Evolutionary conservation across 768 basidiomycete genomes (phyloP).

Genomic region (Tubosaeta sp.): DNA sequence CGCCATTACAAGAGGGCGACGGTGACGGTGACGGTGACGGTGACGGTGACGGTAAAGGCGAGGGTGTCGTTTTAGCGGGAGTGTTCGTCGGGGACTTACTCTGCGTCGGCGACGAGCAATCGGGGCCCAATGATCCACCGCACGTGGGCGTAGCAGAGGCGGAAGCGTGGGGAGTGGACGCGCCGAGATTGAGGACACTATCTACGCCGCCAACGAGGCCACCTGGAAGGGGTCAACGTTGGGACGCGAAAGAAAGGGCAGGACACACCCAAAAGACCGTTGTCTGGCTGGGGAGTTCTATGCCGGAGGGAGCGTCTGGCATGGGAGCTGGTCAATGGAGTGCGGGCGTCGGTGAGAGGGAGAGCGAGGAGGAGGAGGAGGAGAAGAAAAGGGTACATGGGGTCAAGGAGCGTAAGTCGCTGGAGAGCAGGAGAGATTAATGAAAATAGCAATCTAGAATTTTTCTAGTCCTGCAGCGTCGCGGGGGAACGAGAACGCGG

Average conservation of each 20-base stretch:
- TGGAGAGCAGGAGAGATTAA: neutral
- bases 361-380: constrained; percentile 27
- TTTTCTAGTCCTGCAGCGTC: neutral
- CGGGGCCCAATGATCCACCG: constrained; percentile 18
- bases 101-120: constrained; percentile 9
- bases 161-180: constrained; percentile 6
- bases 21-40: neutral
- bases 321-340: constrained; percentile 35
- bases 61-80: neutral
- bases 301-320: constrained; percentile 32
- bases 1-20: constrained; percentile 2
- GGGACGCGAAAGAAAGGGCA: neutral
- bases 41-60: too few species aligned
- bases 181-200: constrained; percentile 10
- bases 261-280: constrained; percentile 12
- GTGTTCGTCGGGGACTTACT: constrained; percentile 1
- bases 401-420: constrained; percentile 39
- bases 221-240: constrained; percentile 1
- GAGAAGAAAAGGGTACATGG: constrained; percentile 20
- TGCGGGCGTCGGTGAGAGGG: constrained; percentile 35
- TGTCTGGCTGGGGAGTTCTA: constrained; percentile 11
- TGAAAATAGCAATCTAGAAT: neutral
- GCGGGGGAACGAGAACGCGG: neutral
- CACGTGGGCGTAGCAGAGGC: constrained; percentile 5
- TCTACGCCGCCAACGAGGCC: constrained; percentile 2